Conservation (phyloP, 495 filamentous ascomycete species). For the Aspergillus egyptiacus region DNA sequence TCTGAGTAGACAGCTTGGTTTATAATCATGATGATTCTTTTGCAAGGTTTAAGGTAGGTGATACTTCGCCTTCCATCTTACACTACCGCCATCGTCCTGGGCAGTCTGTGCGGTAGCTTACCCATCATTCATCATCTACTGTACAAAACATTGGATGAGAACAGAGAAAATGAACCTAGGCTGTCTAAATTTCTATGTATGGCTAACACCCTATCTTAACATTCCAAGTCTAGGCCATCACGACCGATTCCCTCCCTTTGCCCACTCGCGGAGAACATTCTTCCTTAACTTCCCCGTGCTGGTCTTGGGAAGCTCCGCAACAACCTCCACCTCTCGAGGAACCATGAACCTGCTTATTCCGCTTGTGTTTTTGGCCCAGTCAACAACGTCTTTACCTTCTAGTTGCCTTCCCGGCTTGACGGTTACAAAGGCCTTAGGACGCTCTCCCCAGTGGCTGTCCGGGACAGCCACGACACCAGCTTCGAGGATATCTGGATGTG, state of each 20-base stretch:
- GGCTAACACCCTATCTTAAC: background rate
- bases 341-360: conserved; percentile 92
- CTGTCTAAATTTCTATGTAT: background rate
- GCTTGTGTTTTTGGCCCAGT: conserved; percentile 76
- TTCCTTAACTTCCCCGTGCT: conserved; percentile 95
- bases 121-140: too few species aligned
- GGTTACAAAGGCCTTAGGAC: conserved; percentile 90
- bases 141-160: too few species aligned
- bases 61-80: too few species aligned
- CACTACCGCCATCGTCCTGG: too few species aligned
- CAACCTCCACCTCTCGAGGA: conserved; percentile 84
- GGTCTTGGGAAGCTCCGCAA: conserved; percentile 88
- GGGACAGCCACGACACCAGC: conserved; percentile 84
- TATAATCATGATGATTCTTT: background rate
- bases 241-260: conserved; percentile 38
- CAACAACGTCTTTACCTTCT: conserved; percentile 65
- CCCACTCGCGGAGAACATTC: conserved; percentile 86
- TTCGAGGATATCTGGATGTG: conserved; percentile 84
- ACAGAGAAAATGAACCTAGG: background rate
- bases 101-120: too few species aligned
- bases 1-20: background rate
- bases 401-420: conserved; percentile 57
- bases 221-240: conserved; percentile 5
- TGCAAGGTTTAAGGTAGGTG: too few species aligned
- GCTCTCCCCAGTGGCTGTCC: conserved; percentile 90